Conservation (phyloP, 163 green algal species). For the Volvox carteri region DNA sequence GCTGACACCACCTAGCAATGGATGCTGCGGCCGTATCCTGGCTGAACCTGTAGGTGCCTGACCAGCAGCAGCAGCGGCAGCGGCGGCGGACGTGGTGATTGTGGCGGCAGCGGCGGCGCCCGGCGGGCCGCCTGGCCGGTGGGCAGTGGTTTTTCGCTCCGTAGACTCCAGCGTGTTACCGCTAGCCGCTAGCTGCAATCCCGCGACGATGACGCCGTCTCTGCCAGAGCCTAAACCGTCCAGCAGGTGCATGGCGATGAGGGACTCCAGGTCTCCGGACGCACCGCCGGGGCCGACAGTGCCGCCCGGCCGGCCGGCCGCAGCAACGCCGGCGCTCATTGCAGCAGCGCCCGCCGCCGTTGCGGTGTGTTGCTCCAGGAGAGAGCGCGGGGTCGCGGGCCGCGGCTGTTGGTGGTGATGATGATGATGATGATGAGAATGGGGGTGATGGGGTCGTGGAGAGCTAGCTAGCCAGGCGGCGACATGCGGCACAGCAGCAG, state of each 20-base stretch:
- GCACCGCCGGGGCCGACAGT: neutral
- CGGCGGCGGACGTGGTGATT: neutral
- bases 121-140: neutral
- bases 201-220: constrained; percentile 6
- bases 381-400: neutral
- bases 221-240: neutral
- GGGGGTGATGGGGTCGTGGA: neutral
- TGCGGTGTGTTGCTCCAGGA: neutral
- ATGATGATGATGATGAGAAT: too few relatives aligned
- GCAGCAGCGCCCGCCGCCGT: neutral
- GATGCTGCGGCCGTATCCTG: neutral
- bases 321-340: neutral
- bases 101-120: neutral
- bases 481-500: neutral
- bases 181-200: constrained; percentile 11
- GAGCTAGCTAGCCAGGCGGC: neutral
- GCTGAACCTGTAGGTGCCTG: neutral
- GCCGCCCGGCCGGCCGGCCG: neutral
- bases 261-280: constrained; percentile 2
- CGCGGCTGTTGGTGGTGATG: neutral
- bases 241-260: constrained; percentile 18
- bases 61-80: neutral
- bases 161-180: too few relatives aligned
- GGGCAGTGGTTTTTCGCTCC: too few relatives aligned
- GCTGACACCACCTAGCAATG: too few relatives aligned